phyloP scores from a whole-genome alignment of 345 rosid species.

The Dipteronia dyeriana region DNA sequence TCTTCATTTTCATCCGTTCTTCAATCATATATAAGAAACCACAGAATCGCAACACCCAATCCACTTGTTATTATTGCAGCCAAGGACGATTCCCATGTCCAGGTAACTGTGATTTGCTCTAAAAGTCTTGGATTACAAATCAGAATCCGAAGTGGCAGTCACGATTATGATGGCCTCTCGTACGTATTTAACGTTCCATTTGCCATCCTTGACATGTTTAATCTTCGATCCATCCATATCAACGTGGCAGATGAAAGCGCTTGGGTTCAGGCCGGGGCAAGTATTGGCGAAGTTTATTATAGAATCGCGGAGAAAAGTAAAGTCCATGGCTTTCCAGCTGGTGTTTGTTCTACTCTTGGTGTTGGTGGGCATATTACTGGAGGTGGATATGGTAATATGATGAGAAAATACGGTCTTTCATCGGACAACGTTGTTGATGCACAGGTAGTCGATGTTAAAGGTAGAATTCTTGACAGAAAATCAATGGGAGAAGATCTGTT shows the following conservation, averaged over 20 bases:
- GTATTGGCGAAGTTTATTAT: constrained; percentile 54
- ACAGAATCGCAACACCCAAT: constrained; percentile 25
- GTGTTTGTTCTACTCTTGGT: too few species aligned
- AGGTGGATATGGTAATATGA: too few species aligned
- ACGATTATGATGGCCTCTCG: constrained; percentile 29
- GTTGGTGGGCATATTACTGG: too few species aligned
- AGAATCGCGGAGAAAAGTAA: constrained; percentile 38
- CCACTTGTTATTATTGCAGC: constrained; percentile 42
- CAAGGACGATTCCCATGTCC: constrained; percentile 13
- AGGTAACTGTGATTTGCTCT: too few species aligned
- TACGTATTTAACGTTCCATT: constrained; percentile 46
- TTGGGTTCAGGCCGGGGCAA: constrained; percentile 62
- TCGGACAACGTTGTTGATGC: too few species aligned
- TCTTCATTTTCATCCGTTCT: constrained; percentile 21
- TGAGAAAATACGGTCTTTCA: too few species aligned
- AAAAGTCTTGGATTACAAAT: too few species aligned
- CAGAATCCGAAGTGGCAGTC: too few species aligned
- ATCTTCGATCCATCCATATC: constrained; percentile 45
- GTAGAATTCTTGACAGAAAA: too few species aligned
- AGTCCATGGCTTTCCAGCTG: too few species aligned
- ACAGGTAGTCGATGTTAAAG: too few species aligned
- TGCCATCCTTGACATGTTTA: constrained; percentile 43
- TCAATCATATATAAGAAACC: constrained; percentile 13
- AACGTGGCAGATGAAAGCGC: constrained; percentile 41
- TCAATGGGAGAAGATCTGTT: constrained; percentile 32